phyloP scores from a whole-genome alignment of 345 rosid genomes.

The Aquilaria yunnanensis region DNA sequence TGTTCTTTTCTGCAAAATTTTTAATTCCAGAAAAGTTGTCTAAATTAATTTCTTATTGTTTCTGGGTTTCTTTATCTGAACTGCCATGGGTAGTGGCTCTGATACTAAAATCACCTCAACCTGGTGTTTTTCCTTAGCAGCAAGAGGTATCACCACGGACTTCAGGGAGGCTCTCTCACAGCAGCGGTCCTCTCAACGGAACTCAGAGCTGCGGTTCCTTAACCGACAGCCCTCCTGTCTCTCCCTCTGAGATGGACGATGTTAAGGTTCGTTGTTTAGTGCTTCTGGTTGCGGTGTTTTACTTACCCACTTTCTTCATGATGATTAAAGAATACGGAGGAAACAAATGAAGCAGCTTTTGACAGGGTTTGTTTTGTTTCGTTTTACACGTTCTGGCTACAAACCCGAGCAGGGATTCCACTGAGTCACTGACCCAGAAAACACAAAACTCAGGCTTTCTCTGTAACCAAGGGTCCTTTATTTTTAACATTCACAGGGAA shows the following conservation, averaged over 20 bases:
- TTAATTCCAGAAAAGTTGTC: neutral
- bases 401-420: slow-evolving; percentile 18
- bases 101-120: neutral
- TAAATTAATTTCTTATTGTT: neutral
- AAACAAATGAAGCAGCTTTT: neutral
- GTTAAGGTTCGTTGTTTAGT: slow-evolving; percentile 44
- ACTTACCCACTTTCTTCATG: too few species aligned
- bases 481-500: slow-evolving; percentile 2
- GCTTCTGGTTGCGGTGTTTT: too few species aligned
- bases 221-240: slow-evolving; percentile 96
- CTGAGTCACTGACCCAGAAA: slow-evolving; percentile 30
- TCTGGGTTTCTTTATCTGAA: neutral
- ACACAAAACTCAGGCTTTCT: slow-evolving; percentile 49
- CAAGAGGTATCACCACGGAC: slow-evolving; percentile 87
- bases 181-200: slow-evolving; percentile 77
- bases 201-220: slow-evolving; percentile 42
- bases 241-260: slow-evolving; percentile 78
- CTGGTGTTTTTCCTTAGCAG: slow-evolving; percentile 29
- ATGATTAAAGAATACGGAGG: too few species aligned
- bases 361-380: slow-evolving; percentile 1
- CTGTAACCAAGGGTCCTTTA: slow-evolving; percentile 32
- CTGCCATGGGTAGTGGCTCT: neutral
- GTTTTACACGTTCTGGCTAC: slow-evolving; percentile 11
- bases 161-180: slow-evolving; percentile 79
- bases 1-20: neutral